phyloP scores from a whole-genome alignment of 2,329 filamentous ascomycete genomes.

The Stromatinia cepivora region DNA sequence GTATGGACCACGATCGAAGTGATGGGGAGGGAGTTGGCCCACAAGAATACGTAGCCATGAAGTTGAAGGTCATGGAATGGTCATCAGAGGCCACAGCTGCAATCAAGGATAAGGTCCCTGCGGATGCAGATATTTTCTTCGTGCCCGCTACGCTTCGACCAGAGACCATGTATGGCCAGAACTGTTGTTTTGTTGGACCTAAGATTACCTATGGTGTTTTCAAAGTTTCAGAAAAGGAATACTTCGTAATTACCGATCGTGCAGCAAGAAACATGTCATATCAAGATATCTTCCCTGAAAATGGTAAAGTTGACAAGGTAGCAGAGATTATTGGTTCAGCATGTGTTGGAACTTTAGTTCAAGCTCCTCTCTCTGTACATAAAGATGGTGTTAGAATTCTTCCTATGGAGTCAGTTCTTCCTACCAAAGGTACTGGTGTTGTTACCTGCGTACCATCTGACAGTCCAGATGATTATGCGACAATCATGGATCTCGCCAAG shows the following conservation, averaged over 20 bases:
- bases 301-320: slow-evolving; percentile 73
- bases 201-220: slow-evolving; percentile 88
- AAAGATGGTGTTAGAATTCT: slow-evolving; percentile 81
- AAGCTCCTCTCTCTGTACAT: slow-evolving; percentile 86
- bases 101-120: slow-evolving; percentile 75
- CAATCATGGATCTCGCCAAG: slow-evolving; percentile 82
- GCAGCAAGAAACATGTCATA: slow-evolving; percentile 94
- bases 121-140: slow-evolving; percentile 79
- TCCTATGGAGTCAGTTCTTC: slow-evolving; percentile 91
- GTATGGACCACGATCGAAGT: slow-evolving; percentile 82
- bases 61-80: slow-evolving; percentile 90
- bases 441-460: slow-evolving; percentile 96
- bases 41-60: slow-evolving; percentile 91
- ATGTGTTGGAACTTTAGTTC: slow-evolving; percentile 82
- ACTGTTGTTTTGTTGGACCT: slow-evolving; percentile 91
- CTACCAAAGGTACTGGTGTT: slow-evolving; percentile 93
- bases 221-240: slow-evolving; percentile 74
- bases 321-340: slow-evolving; percentile 75
- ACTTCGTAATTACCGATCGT: slow-evolving; percentile 79
- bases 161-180: slow-evolving; percentile 99
- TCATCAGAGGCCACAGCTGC: slow-evolving; percentile 69
- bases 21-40: slow-evolving; percentile 79
- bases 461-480: slow-evolving; percentile 93
- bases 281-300: slow-evolving; percentile 79
- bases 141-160: slow-evolving; percentile 89